Evolutionary conservation across 331 rosid genomes (phyloP), one percentile per base, ranked within the genome.

Genomic region (Ulmus americana): DNA sequence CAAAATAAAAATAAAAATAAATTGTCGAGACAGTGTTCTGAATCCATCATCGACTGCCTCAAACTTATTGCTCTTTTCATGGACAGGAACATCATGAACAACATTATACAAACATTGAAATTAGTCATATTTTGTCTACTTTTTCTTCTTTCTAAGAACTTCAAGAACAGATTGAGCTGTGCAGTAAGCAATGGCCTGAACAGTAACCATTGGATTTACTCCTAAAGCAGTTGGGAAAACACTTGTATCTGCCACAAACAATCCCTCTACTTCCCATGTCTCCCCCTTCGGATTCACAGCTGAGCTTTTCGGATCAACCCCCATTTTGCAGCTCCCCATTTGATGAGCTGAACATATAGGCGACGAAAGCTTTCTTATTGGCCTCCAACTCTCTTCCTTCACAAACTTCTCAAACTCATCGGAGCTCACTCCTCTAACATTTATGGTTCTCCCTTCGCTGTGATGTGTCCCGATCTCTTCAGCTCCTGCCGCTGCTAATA

Each of bases 321-420:
- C 97, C 95, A 87, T 90, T 71, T 92, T 45, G 54, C 97, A 87
- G 65, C 94, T 85, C 54, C 97, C 95, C 97, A 87, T 90, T 65
- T 90, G 97, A 73, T 90, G 90, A 0, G 97, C 95, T 1, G 90
- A 90, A 57, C 95, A 83, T 47, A 90, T 39, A 3, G 88, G 83
- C 0, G 86, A 70, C 2, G 73, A 48, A 64, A 80, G 62, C 18
- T 83, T 86, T 56, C 57, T 72, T 20, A 90, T 55, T 39, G 82
- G 44, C 76, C 92, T 79, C 45, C 86, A 74, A 58, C 95, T 90
- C 60, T 90, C 97, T 75, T 85, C 88, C 46, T 74, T 74, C 67
- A 90, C 90, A 53, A 90, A 90, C 63, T 60, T 82, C 77, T 90
- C 88, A 43, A 85, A 78, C 60, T 90, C 95, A 43, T 53, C 48